Evolutionary conservation across 192 early-diverging fungal genomes (phyloP).

Genomic region (Lobosporangium transversale): DNA sequence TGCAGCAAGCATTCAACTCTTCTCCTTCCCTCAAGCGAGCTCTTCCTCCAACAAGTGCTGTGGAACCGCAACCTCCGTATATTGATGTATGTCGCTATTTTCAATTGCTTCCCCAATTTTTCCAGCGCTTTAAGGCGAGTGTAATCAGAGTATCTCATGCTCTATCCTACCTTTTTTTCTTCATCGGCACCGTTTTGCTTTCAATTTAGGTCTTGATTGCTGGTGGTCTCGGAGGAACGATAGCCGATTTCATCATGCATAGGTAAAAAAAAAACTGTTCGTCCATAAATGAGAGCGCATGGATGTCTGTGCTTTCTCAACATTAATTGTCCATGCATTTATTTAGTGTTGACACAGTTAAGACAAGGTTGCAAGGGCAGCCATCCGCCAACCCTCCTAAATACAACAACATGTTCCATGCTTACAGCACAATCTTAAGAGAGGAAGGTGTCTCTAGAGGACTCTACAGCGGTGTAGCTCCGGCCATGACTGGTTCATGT

Average conservation of each 20-base stretch:
- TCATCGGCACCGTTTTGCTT: no score
- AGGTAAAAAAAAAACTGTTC: no score
- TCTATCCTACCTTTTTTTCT: background rate
- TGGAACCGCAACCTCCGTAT: conserved; percentile 33
- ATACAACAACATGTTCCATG: conserved; percentile 67
- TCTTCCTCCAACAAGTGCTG: conserved; percentile 11
- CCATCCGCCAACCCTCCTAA: conserved; percentile 54
- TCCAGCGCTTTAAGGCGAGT: no score
- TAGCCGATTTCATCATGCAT: conserved; percentile 64
- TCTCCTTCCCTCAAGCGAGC: conserved; percentile 26
- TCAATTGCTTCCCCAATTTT: background rate
- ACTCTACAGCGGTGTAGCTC: conserved; percentile 64
- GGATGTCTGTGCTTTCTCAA: no score
- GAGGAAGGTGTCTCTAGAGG: conserved; percentile 65
- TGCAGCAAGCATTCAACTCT: conserved; percentile 31
- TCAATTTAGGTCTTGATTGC: conserved; percentile 62
- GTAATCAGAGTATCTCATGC: background rate
- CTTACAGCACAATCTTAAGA: conserved; percentile 63
- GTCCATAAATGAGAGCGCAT: no score
- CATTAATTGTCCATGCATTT: no score
- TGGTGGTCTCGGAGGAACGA: conserved; percentile 63
- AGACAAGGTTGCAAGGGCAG: conserved; percentile 67
- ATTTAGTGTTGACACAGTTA: conserved; percentile 61
- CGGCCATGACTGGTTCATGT: conserved; percentile 64
- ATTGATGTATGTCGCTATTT: conserved; percentile 21